A percentile compares a stretch with the other conserved stretches of the same genome.
These are phyloP conservation scores for Chondrus crispus DNA, from an alignment of 23 red algal species.

Conservation along the genomic window DNA sequence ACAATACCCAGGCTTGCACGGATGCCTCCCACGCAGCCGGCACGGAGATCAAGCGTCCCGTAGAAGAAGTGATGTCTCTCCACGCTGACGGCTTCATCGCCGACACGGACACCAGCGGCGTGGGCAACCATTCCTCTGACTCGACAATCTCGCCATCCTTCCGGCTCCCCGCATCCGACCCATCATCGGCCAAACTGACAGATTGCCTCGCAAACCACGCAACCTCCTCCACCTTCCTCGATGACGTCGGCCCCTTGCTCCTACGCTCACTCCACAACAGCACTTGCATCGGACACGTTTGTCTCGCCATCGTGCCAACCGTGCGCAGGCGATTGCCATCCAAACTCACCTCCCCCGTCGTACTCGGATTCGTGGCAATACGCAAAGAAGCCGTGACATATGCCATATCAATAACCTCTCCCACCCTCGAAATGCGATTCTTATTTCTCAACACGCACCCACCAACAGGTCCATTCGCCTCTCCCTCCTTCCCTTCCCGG, in stretches of 20 bases:
- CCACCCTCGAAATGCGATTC: conserved; percentile 25
- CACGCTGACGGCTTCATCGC: conserved; percentile 46
- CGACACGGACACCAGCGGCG: conserved; percentile 55
- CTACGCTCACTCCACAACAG: conserved; percentile 57
- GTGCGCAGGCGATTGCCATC: conserved; percentile 34
- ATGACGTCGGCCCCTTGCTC: conserved; percentile 12
- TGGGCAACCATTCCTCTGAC: conserved; percentile 60
- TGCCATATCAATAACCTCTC: conserved; percentile 33
- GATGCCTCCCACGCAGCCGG: conserved; percentile 64
- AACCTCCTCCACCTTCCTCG: conserved; percentile 39
- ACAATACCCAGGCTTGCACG: conserved; percentile 67
- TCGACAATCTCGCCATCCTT: background rate
- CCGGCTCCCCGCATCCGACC: background rate
- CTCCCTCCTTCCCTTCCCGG: background rate
- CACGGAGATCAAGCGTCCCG: background rate
- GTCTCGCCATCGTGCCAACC: conserved; percentile 22
- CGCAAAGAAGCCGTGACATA: conserved; percentile 47
- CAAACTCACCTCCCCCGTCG: background rate
- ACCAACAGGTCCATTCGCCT: background rate
- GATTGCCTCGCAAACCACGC: conserved; percentile 59
- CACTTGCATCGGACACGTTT: conserved; percentile 50
- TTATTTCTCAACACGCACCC: conserved; percentile 11
- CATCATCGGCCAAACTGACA: background rate
- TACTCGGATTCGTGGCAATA: background rate
- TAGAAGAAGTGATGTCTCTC: conserved; percentile 14